Conservation (phyloP, 352 stramenopile genomes). For the Pythium coloratum region DNA sequence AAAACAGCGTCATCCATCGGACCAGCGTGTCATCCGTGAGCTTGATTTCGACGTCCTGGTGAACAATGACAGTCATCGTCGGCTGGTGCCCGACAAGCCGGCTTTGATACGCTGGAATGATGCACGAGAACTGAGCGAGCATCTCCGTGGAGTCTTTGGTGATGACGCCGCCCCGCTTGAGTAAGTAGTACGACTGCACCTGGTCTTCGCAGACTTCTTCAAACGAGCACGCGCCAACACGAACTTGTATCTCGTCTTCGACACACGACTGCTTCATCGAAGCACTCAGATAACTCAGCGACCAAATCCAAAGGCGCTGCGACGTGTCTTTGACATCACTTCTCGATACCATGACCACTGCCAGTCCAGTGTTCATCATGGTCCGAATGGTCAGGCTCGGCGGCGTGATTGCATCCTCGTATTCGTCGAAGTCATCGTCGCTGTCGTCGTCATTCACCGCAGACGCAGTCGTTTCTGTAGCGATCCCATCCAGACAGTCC, state of each 20-base stretch:
- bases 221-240: constrained; percentile 57
- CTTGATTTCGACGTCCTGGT: constrained; percentile 48
- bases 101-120: constrained; percentile 80
- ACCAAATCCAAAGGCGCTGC: constrained; percentile 54
- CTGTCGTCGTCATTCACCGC: constrained; percentile 39
- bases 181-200: constrained; percentile 31
- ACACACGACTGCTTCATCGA: constrained; percentile 83
- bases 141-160: constrained; percentile 12
- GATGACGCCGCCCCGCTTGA: constrained; percentile 9
- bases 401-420: constrained; percentile 85
- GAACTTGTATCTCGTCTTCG: constrained; percentile 77
- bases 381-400: constrained; percentile 70
- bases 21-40: constrained; percentile 78
- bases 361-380: constrained; percentile 44
- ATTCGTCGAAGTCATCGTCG: constrained; percentile 81
- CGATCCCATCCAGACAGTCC: constrained; percentile 71
- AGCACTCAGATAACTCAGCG: constrained; percentile 44
- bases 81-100: constrained; percentile 76
- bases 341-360: constrained; percentile 54
- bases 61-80: constrained; percentile 47
- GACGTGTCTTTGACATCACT: constrained; percentile 10
- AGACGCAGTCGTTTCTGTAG: constrained; percentile 16
- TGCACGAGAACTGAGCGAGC: constrained; percentile 54
- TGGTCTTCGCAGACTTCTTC: constrained; percentile 30
- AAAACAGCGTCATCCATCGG: constrained; percentile 77